Evolutionary conservation across 441 rosid species (phyloP), one percentile per base, ranked within the genome.

Genomic region (Jatropha multifida): DNA sequence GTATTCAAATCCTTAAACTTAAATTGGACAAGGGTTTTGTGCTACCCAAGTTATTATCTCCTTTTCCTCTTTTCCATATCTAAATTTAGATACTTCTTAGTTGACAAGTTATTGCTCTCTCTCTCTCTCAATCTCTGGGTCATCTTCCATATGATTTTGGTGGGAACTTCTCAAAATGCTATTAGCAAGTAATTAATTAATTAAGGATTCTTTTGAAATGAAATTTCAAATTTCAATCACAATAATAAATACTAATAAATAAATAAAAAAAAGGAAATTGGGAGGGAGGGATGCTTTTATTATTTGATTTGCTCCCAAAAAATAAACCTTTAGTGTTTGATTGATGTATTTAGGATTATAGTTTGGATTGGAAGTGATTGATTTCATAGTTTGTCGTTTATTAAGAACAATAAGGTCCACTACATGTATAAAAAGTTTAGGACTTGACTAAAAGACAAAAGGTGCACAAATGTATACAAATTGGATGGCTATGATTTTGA

Each of bases 401-500:
- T 38, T 38, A 71, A 65, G 13, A 38, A 52, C 10, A 71, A 66
- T 26, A 44, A 32, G 69, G 73, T 65, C 80, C 58, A 49, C 69
- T 27, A 40, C 56, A 63, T 27, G 69, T 62, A 55, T 69, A 38
- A 13, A 20, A 64, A 23, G 27, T 32, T 69, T 23, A 44, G 48
- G 44, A n/a, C 40, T 37, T 61, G 37, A 17, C 8, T 63, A 69
- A 54, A 52, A 17, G 37, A 71, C 38, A 71, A 52, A 18, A 41
- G 79, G 69, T 74, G 77, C 80, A 78, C 37, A 15, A 64, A 65
- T 49, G 54, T 72, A 52, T 65, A 62, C 40, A 59, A 65, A 78
- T 38, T 76, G 75, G 81, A 79, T 56, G 83, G 79, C 79, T 78
- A 75, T 77, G 85, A 78, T 81, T 82, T 76, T 74, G 73, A 40